These are phyloP conservation scores for Mycena olivaceomarginata DNA, from an alignment of 768 basidiomycete genomes.

Conservation along the genomic window DNA sequence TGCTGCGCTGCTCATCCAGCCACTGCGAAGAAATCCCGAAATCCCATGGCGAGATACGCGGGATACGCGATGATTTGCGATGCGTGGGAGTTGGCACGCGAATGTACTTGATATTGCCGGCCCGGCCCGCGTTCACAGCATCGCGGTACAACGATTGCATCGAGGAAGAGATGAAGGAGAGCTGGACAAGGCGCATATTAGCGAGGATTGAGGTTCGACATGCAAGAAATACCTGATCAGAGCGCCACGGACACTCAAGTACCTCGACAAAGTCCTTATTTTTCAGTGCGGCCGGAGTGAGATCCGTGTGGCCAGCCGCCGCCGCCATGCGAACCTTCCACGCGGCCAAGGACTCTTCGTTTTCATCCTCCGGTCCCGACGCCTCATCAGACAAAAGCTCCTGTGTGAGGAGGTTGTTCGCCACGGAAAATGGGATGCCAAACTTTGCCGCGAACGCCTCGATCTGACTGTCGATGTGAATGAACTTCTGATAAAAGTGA, in stretches of 20 bases:
- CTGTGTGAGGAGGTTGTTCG: neutral
- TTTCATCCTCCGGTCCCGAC: conserved; percentile 20
- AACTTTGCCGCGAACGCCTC: neutral
- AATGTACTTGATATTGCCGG: neutral
- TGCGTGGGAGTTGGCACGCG: neutral
- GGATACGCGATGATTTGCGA: neutral
- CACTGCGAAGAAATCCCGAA: neutral
- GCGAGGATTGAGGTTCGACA: neutral
- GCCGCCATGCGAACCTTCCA: conserved; percentile 25
- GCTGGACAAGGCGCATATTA: neutral
- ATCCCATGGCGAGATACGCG: neutral
- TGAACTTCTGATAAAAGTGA: neutral
- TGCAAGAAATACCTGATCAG: neutral
- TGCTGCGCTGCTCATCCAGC: neutral
- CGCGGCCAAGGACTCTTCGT: neutral
- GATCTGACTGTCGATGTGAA: neutral
- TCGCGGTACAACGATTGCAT: neutral
- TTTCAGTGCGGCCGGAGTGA: neutral
- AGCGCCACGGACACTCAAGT: neutral
- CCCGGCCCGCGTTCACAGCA: neutral
- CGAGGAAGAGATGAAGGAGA: neutral
- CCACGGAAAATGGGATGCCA: neutral
- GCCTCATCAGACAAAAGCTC: conserved; percentile 11
- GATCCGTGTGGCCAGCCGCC: neutral
- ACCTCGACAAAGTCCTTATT: neutral